These are phyloP conservation scores for Asterochloris sp. DNA, from an alignment of 139 green algal species.

Conservation along the genomic window DNA sequence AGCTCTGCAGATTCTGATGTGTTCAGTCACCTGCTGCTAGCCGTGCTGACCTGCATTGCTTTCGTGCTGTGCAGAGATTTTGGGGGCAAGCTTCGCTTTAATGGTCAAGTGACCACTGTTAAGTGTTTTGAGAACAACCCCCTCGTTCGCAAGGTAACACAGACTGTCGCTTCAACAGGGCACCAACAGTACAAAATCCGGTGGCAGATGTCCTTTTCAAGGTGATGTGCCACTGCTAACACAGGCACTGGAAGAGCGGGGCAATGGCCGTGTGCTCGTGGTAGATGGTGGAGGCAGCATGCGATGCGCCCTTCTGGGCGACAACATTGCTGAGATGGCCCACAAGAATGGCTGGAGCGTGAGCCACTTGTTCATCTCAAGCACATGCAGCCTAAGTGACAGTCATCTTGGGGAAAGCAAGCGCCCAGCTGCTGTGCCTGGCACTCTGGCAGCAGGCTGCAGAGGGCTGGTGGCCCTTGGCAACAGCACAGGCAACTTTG, in stretches of 20 bases:
- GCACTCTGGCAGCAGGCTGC: too few relatives aligned
- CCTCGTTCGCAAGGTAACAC: constrained; percentile 67
- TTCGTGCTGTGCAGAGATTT: constrained; percentile 49
- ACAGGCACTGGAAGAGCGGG: constrained; percentile 73
- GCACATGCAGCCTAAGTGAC: background rate
- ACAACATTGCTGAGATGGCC: constrained; percentile 89
- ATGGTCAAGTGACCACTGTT: constrained; percentile 67
- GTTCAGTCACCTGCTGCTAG: background rate
- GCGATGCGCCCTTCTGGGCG: constrained; percentile 91
- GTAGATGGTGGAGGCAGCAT: constrained; percentile 85
- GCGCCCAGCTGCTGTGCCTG: too few relatives aligned
- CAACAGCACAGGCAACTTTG: too few relatives aligned
- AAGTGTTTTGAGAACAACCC: constrained; percentile 95
- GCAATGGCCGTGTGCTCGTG: constrained; percentile 82
- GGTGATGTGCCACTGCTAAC: background rate
- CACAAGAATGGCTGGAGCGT: constrained; percentile 89
- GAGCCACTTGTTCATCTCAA: constrained; percentile 15
- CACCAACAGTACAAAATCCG: background rate
- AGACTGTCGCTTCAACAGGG: background rate
- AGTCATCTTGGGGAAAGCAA: too few relatives aligned
- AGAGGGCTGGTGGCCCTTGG: too few relatives aligned
- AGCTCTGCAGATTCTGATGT: background rate
- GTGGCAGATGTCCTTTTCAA: background rate
- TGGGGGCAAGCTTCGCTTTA: constrained; percentile 68
- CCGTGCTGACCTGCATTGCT: background rate